Conservation (phyloP, 768 basidiomycete genomes). For the Pleurotus djamor region DNA sequence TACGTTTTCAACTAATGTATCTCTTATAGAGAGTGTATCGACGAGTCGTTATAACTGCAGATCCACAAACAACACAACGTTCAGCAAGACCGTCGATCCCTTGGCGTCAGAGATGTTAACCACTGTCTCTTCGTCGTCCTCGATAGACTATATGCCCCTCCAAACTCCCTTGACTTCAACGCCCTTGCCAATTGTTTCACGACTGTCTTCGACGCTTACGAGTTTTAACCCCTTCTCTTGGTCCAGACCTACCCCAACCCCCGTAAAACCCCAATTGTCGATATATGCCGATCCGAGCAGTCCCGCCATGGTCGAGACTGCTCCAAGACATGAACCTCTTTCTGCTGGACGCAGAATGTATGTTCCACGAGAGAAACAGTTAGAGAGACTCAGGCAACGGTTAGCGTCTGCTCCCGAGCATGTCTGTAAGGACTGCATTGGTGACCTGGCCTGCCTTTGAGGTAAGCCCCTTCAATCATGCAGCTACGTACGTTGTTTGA, state of each 20-base stretch:
- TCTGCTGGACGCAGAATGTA: conserved; percentile 21
- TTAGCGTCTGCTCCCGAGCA: conserved; percentile 36
- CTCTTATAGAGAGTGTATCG: conserved; percentile 29
- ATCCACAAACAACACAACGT: conserved; percentile 29
- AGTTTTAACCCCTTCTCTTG: conserved; percentile 58
- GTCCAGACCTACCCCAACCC: conserved; percentile 34
- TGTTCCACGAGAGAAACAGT: conserved; percentile 64
- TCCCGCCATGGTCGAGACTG: neutral
- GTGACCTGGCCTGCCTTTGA: conserved; percentile 39
- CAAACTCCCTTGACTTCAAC: conserved; percentile 46
- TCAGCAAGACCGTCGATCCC: neutral
- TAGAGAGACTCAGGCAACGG: conserved; percentile 58
- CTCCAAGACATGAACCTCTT: conserved; percentile 1
- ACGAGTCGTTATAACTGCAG: conserved; percentile 38
- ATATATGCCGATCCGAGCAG: neutral
- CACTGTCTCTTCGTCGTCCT: conserved; percentile 26
- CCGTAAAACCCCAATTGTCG: neutral
- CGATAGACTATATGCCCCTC: conserved; percentile 16
- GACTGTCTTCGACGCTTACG: conserved; percentile 58
- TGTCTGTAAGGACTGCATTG: conserved; percentile 36
- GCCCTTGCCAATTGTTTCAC: conserved; percentile 51
- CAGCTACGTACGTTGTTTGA: too few species aligned
- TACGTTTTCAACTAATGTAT: conserved; percentile 57
- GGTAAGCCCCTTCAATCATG: conserved; percentile 18
- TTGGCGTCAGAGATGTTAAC: conserved; percentile 36